phyloP scores from a whole-genome alignment of 169 alveolate genomes.

The Eimeria mitis region DNA sequence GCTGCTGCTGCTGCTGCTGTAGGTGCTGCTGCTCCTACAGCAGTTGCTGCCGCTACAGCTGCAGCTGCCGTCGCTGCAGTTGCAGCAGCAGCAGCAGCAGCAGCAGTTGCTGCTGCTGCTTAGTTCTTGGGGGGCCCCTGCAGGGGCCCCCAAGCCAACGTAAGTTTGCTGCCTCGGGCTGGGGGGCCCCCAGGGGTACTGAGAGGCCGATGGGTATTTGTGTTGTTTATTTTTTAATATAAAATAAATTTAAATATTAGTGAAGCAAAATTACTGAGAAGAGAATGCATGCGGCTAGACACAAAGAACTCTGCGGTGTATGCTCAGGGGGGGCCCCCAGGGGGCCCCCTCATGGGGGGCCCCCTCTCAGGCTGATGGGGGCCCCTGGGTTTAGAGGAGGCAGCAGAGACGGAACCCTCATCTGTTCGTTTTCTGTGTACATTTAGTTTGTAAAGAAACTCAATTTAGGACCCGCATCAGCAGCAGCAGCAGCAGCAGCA shows the following conservation, averaged over 20 bases:
- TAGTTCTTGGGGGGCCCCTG: background rate
- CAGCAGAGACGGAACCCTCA: background rate
- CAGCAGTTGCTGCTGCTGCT: background rate
- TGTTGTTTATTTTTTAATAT: background rate
- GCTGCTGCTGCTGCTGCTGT: background rate
- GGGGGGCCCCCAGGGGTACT: background rate
- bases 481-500: slow-evolving; percentile 11
- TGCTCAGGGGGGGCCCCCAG: slow-evolving; percentile 8
- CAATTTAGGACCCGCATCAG: background rate
- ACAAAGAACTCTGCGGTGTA: background rate
- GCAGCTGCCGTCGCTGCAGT: background rate
- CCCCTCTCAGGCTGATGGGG: background rate
- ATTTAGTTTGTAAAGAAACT: background rate
- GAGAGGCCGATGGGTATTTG: background rate
- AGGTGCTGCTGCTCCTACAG: background rate
- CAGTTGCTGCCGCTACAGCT: background rate
- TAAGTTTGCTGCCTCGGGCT: background rate
- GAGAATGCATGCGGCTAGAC: background rate
- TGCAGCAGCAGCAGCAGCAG: background rate
- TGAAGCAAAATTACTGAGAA: background rate
- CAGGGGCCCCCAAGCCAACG: background rate
- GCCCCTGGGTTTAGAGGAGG: background rate
- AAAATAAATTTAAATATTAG: background rate
- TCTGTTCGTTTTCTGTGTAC: background rate
- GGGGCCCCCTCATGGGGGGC: slow-evolving; percentile 18